Percentiles rank a stretch among this genome's conserved stretches.
These are phyloP conservation scores for Nepenthes alata DNA, from an alignment of 179 eudicot genomes.

Conservation along the genomic window DNA sequence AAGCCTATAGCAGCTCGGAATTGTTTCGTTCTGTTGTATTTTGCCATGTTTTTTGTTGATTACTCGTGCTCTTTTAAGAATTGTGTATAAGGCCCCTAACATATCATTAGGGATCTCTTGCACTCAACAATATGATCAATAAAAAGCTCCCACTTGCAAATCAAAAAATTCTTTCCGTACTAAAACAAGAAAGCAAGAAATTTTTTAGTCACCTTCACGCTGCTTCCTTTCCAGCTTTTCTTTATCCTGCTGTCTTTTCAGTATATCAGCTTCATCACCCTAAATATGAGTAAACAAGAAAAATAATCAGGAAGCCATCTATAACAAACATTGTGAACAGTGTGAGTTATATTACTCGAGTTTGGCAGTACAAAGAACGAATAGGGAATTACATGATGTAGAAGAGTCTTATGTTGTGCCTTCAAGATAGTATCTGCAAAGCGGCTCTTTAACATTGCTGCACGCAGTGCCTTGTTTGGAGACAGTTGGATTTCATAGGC, in stretches of 20 bases:
- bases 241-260: conserved; percentile 37
- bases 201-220: conserved; percentile 36
- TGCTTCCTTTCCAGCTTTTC: conserved; percentile 43
- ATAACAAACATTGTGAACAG: background rate
- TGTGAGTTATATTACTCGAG: too few species aligned
- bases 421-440: conserved; percentile 67
- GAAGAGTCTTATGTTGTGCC: conserved; percentile 48
- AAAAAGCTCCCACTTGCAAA: too few species aligned
- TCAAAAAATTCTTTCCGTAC: too few species aligned
- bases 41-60: too few species aligned
- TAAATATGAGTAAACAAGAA: conserved; percentile 10
- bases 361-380: background rate
- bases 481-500: conserved; percentile 34
- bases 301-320: background rate
- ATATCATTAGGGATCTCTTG: too few species aligned
- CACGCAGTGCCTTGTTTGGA: conserved; percentile 65
- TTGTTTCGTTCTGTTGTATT: too few species aligned
- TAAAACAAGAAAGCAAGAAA: background rate
- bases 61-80: too few species aligned
- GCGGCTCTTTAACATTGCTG: conserved; percentile 65
- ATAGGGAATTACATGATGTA: conserved; percentile 26
- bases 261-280: conserved; percentile 34
- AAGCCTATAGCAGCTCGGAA: too few species aligned
- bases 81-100: too few species aligned
- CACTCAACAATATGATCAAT: too few species aligned